Conservation (phyloP, 805 yeast species). For the Tetrapisispora namnaoensis region DNA sequence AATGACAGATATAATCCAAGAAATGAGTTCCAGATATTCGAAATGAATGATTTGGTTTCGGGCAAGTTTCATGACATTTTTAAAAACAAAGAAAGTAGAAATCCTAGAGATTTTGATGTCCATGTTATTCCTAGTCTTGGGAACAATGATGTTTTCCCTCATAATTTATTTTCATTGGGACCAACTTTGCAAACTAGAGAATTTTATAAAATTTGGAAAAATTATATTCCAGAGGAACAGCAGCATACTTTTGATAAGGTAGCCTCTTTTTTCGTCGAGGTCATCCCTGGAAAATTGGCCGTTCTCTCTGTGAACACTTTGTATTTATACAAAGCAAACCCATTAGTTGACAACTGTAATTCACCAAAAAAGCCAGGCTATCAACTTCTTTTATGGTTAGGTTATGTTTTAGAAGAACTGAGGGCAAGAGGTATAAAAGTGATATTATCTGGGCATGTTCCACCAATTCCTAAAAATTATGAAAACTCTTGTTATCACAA, state of each 20-base stretch:
- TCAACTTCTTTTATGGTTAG: slow-evolving; percentile 67
- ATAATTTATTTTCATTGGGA: slow-evolving; percentile 74
- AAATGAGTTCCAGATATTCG: slow-evolving; percentile 60
- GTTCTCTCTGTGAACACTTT: slow-evolving; percentile 71
- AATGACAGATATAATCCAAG: slow-evolving; percentile 68
- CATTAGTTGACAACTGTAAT: slow-evolving; percentile 75
- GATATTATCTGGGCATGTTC: slow-evolving; percentile 85
- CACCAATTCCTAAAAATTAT: slow-evolving; percentile 70
- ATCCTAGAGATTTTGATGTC: slow-evolving; percentile 37
- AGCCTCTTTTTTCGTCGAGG: slow-evolving; percentile 64
- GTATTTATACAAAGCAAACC: slow-evolving; percentile 66
- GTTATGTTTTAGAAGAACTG: slow-evolving; percentile 61
- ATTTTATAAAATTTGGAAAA: slow-evolving; percentile 61
- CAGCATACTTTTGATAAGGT: slow-evolving; percentile 65
- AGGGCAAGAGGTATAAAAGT: slow-evolving; percentile 69
- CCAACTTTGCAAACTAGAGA: slow-evolving; percentile 84
- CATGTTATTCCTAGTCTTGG: slow-evolving; percentile 66
- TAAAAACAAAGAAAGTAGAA: slow-evolving; percentile 36
- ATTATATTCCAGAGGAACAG: slow-evolving; percentile 68
- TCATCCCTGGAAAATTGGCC: slow-evolving; percentile 72
- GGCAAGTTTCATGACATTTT: slow-evolving; percentile 43
- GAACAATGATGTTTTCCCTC: slow-evolving; percentile 84
- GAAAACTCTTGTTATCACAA: slow-evolving; percentile 67
- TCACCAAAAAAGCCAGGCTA: slow-evolving; percentile 69
- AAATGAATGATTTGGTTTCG: slow-evolving; percentile 53